These are phyloP conservation scores for Ogataea paradorogensis DNA, from an alignment of 805 yeast species.

Conservation along the genomic window DNA sequence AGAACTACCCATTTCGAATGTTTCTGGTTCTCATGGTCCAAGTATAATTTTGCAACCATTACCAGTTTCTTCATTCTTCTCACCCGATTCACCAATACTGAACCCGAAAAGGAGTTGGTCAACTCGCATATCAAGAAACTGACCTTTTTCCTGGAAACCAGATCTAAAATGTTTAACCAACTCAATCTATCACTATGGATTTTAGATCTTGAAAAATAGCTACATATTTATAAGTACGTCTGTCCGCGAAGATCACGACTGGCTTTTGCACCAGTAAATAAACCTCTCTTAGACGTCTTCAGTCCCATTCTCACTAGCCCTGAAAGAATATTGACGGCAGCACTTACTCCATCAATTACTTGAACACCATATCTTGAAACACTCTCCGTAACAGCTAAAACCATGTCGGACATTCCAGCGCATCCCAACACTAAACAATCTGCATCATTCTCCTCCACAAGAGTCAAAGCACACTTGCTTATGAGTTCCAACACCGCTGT, in stretches of 20 bases:
- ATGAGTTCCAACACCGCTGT: conserved; percentile 29
- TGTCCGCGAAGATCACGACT: conserved; percentile 12
- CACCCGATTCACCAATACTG: neutral
- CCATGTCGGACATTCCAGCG: conserved; percentile 87
- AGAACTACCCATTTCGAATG: conserved; percentile 14
- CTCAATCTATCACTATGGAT: conserved; percentile 2
- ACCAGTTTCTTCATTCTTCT: conserved; percentile 14
- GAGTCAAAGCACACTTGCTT: conserved; percentile 23
- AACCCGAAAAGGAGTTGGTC: neutral
- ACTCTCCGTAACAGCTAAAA: conserved; percentile 86
- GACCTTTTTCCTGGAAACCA: conserved; percentile 18
- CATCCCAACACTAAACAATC: conserved; percentile 68
- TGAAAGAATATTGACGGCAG: conserved; percentile 30
- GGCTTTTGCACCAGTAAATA: conserved; percentile 17
- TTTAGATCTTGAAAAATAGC: neutral
- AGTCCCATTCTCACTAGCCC: conserved; percentile 37
- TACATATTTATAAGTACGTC: conserved; percentile 4
- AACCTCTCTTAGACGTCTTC: conserved; percentile 30
- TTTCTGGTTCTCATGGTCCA: conserved; percentile 20
- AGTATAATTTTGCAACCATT: conserved; percentile 17
- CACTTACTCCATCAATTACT: conserved; percentile 53
- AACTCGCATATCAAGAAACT: conserved; percentile 5
- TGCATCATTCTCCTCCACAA: conserved; percentile 27
- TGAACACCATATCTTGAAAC: conserved; percentile 93
- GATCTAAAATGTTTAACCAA: conserved; percentile 3